A percentile compares a stretch with the other conserved stretches of the same genome.
These are phyloP conservation scores for Kuraishia molischiana DNA, from an alignment of 805 yeast species.

Conservation along the genomic window DNA sequence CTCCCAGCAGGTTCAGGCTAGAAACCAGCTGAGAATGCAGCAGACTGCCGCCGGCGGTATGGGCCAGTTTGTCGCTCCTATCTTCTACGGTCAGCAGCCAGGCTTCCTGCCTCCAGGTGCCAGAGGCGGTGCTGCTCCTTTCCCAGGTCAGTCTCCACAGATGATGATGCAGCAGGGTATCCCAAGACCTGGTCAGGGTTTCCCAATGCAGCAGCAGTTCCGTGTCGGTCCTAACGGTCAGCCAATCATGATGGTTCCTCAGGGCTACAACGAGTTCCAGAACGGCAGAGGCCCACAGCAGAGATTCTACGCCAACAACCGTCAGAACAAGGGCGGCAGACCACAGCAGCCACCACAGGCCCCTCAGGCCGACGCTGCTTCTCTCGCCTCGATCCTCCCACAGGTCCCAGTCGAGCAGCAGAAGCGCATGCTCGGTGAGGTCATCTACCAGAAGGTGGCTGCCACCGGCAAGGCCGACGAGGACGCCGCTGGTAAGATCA, in stretches of 20 bases:
- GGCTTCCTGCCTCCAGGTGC: slow-evolving; percentile 70
- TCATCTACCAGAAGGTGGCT: slow-evolving; percentile 85
- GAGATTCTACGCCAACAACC: slow-evolving; percentile 36
- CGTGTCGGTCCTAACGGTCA: slow-evolving; percentile 77
- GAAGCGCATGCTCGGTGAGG: slow-evolving; percentile 97
- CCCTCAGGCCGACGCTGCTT: slow-evolving; percentile 13
- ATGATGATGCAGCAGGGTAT: slow-evolving; percentile 59
- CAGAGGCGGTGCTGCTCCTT: slow-evolving; percentile 60
- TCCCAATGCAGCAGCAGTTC: slow-evolving; percentile 52
- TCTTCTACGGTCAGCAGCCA: slow-evolving; percentile 80
- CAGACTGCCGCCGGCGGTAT: slow-evolving; percentile 88
- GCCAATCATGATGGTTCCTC: slow-evolving; percentile 78
- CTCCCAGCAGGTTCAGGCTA: slow-evolving; percentile 95
- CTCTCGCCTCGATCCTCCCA: slow-evolving; percentile 53
- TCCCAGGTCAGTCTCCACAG: slow-evolving; percentile 65
- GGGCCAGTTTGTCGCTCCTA: slow-evolving; percentile 80
- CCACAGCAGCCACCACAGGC: slow-evolving; percentile 7
- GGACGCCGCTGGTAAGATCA: slow-evolving; percentile 96
- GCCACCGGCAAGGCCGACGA: slow-evolving; percentile 83
- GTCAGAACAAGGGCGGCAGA: slow-evolving; percentile 23
- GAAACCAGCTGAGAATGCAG: slow-evolving; percentile 97
- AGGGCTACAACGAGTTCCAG: slow-evolving; percentile 58
- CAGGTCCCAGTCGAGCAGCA: slow-evolving; percentile 79
- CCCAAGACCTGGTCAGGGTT: slow-evolving; percentile 53
- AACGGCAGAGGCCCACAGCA: slow-evolving; percentile 32